A percentile compares a stretch with the other conserved stretches of the same genome.
Evolutionary conservation across 2,329 filamentous ascomycete genomes (phyloP).

Genomic region (Talaromyces rugulosus): DNA sequence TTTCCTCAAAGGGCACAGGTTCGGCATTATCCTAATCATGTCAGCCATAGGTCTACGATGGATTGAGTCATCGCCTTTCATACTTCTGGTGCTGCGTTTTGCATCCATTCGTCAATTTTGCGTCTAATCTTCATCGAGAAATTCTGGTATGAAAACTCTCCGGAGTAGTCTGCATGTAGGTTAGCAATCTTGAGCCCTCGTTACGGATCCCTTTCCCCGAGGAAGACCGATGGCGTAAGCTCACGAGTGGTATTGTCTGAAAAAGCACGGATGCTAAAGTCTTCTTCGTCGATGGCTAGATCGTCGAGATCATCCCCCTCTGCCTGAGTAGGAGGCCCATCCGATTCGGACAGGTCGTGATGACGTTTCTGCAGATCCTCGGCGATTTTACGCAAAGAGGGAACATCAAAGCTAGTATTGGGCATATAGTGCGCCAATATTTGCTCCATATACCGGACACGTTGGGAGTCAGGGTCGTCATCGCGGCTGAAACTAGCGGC

Average conservation of each 20-base stretch:
- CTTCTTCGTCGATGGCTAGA: constrained; percentile 38
- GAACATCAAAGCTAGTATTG: constrained; percentile 40
- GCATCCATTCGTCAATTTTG: constrained; percentile 42
- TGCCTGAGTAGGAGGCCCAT: constrained; percentile 24
- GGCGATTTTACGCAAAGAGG: constrained; percentile 40
- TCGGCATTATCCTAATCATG: constrained; percentile 28
- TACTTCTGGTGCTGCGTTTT: constrained; percentile 34
- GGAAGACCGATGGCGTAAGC: constrained; percentile 10
- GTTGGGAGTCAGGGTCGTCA: constrained; percentile 33
- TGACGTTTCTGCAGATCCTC: constrained; percentile 41
- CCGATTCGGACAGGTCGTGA: constrained; percentile 26
- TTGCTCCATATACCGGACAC: constrained; percentile 43
- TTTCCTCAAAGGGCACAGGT: constrained; percentile 37
- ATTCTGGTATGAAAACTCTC: constrained; percentile 43
- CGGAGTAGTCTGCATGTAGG: constrained; percentile 36
- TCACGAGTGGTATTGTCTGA: constrained; percentile 37
- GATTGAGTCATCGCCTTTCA: background rate
- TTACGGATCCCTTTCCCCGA: background rate
- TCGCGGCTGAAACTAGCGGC: constrained; percentile 27
- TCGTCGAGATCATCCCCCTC: constrained; percentile 37
- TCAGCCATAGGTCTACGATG: constrained; percentile 6
- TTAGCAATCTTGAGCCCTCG: background rate
- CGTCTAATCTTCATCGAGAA: constrained; percentile 41
- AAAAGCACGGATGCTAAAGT: constrained; percentile 37
- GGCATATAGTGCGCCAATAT: constrained; percentile 47